phyloP scores from a whole-genome alignment of 164 flowering plant species.

The Annona squamosa region DNA sequence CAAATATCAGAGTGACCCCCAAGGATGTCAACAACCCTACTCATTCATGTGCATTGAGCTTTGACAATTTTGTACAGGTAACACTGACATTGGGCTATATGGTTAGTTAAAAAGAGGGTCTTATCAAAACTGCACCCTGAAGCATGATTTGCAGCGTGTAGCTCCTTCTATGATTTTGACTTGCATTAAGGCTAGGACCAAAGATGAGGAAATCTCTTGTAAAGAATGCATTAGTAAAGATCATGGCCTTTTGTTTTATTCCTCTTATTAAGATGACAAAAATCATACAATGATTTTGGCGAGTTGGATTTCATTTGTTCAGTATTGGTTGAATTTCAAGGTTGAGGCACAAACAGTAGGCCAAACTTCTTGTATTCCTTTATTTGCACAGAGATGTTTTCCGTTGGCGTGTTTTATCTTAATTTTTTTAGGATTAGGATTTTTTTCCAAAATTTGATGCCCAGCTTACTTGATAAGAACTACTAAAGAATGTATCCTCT shows the following conservation, averaged over 20 bases:
- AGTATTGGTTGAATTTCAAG: too few species aligned
- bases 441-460: neutral
- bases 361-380: too few species aligned
- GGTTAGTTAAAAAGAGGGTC: neutral
- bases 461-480: neutral
- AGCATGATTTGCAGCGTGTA: neutral
- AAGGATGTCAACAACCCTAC: constrained; percentile 69
- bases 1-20: constrained; percentile 51
- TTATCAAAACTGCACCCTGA: neutral
- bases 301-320: too few species aligned
- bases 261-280: too few species aligned
- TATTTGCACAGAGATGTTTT: too few species aligned
- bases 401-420: too few species aligned
- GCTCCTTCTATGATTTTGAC: neutral
- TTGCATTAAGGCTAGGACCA: neutral
- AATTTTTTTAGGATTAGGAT: too few species aligned
- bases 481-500: neutral
- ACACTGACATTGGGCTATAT: constrained; percentile 4
- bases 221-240: neutral
- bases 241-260: neutral
- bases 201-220: neutral
- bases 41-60: constrained; percentile 87
- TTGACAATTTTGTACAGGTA: constrained; percentile 89
- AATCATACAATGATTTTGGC: too few species aligned
- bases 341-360: too few species aligned